Percentiles rank a stretch among this genome's conserved stretches.
phyloP scores from a whole-genome alignment of 805 yeast genomes.

The Cyberlindnera bimundalis region DNA sequence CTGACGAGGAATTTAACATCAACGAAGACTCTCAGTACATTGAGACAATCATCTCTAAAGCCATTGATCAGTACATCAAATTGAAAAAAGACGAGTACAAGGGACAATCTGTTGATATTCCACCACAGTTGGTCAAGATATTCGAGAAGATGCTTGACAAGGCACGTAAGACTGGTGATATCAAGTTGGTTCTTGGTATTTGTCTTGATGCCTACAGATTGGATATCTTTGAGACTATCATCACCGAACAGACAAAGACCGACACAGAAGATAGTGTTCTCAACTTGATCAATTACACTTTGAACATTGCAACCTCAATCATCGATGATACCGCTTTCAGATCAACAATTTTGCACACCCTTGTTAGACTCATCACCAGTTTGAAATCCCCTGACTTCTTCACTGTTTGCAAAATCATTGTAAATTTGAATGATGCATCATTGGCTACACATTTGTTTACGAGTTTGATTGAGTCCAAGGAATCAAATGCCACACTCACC shows the following conservation, averaged over 20 bases:
- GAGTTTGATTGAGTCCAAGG: constrained; percentile 43
- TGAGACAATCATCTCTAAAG: constrained; percentile 91
- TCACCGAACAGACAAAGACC: constrained; percentile 36
- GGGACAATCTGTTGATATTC: constrained; percentile 39
- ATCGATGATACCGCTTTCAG: constrained; percentile 66
- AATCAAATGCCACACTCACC: constrained; percentile 47
- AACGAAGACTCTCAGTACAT: constrained; percentile 78
- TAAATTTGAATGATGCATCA: constrained; percentile 75
- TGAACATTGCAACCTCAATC: constrained; percentile 68
- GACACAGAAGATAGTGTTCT: constrained; percentile 52
- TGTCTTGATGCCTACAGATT: constrained; percentile 84
- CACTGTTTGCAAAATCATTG: constrained; percentile 78
- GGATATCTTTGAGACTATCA: constrained; percentile 67
- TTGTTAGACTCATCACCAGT: constrained; percentile 57
- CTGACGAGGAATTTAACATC: constrained; percentile 76
- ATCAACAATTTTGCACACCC: constrained; percentile 53
- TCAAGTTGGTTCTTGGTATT: constrained; percentile 82
- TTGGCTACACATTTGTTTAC: constrained; percentile 70
- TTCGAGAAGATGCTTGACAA: constrained; percentile 85
- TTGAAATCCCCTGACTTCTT: constrained; percentile 74
- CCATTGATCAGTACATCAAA: constrained; percentile 77
- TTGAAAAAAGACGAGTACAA: constrained; percentile 52
- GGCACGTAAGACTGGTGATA: constrained; percentile 69
- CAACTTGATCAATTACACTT: constrained; percentile 64
- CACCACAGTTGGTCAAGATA: constrained; percentile 59